Percentiles rank a stretch among this genome's conserved stretches.
Evolutionary conservation across 257 asterid genomes (phyloP).

Genomic region (Fraxinus pennsylvanica): DNA sequence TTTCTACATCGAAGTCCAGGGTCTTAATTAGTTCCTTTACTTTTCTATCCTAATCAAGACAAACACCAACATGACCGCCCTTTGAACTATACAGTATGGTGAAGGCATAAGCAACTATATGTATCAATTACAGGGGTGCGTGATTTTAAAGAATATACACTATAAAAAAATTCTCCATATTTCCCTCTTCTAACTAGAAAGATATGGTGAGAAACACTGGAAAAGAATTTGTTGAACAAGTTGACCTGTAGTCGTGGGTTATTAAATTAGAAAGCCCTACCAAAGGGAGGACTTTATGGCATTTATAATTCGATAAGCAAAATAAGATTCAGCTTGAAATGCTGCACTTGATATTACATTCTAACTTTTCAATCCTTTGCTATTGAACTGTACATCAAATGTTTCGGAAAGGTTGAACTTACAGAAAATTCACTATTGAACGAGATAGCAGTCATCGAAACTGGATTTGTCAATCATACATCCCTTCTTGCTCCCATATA

Average conservation of each 20-base stretch:
- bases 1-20: too few species aligned
- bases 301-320: background rate
- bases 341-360: background rate
- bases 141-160: too few species aligned
- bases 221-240: background rate
- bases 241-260: background rate
- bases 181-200: too few species aligned
- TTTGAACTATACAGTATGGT: background rate
- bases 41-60: background rate
- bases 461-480: slow-evolving; percentile 42
- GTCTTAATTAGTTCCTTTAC: too few species aligned
- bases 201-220: background rate
- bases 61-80: background rate
- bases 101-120: background rate
- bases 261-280: background rate
- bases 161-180: too few species aligned
- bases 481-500: slow-evolving; percentile 75
- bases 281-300: background rate
- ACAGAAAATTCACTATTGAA: background rate
- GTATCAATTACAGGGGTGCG: too few species aligned
- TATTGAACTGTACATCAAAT: slow-evolving; percentile 29
- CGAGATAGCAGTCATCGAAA: background rate
- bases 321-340: background rate
- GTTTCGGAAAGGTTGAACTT: slow-evolving; percentile 20
- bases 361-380: background rate